phyloP scores from a whole-genome alignment of 139 green algal genomes.

The Bryopsis sp. region DNA sequence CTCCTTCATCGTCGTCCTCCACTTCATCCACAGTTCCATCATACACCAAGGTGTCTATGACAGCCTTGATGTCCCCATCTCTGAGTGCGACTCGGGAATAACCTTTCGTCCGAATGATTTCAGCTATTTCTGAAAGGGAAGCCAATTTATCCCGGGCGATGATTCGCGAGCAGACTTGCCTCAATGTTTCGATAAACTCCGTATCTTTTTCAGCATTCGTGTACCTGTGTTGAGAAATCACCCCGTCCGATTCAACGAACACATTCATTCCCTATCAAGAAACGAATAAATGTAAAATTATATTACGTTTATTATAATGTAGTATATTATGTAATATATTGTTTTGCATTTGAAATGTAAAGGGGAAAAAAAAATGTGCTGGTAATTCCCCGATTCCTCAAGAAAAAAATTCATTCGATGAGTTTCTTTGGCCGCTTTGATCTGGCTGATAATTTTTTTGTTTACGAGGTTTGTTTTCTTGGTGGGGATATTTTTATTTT shows the following conservation, averaged over 20 bases:
- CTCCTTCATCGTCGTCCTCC: conserved; percentile 23
- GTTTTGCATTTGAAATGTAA: too few species aligned
- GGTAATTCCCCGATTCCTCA: too few species aligned
- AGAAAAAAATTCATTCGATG: too few species aligned
- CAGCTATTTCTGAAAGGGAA: conserved; percentile 43
- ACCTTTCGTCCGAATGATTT: conserved; percentile 47
- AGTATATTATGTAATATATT: too few species aligned
- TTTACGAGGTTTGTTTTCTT: neutral
- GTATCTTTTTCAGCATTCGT: conserved; percentile 79
- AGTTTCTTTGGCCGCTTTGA: neutral
- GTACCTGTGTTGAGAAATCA: conserved; percentile 64
- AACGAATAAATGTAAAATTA: neutral
- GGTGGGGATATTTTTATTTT: too few species aligned
- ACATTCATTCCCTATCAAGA: neutral
- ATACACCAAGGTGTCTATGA: conserved; percentile 69
- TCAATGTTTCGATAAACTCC: conserved; percentile 74
- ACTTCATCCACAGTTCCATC: conserved; percentile 59
- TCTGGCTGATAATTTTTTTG: conserved; percentile 1
- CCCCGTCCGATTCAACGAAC: too few species aligned
- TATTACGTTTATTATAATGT: neutral
- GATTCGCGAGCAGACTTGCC: conserved; percentile 46
- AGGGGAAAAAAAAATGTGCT: too few species aligned
- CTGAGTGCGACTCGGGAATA: conserved; percentile 47
- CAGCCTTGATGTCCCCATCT: conserved; percentile 54
- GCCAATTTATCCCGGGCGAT: conserved; percentile 39